Evolutionary conservation across 2,329 filamentous ascomycete species (phyloP).

Genomic region (Bipolaris cookei): DNA sequence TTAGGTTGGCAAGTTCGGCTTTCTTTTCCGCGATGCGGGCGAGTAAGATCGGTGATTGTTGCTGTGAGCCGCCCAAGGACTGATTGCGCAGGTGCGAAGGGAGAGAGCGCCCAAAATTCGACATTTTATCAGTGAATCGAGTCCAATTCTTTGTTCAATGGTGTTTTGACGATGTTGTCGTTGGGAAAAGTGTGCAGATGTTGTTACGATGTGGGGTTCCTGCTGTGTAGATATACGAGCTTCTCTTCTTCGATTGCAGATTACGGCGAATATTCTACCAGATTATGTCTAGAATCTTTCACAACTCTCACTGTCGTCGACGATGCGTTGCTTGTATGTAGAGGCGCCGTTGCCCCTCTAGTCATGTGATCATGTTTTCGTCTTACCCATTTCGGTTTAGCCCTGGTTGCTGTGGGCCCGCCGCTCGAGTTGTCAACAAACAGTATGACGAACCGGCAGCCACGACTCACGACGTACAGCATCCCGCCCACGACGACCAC

Average conservation of each 20-base stretch:
- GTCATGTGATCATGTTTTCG: slow-evolving; percentile 27
- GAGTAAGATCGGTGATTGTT: slow-evolving; percentile 72
- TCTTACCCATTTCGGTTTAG: slow-evolving; percentile 3
- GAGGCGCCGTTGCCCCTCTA: slow-evolving; percentile 34
- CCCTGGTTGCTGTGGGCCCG: slow-evolving; percentile 31
- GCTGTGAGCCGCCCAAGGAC: slow-evolving; percentile 48
- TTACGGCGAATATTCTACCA: not conserved
- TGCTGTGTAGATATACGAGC: not conserved
- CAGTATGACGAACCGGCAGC: slow-evolving; percentile 14
- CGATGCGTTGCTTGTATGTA: not conserved
- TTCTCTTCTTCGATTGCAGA: not conserved
- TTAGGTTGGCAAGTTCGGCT: slow-evolving; percentile 78
- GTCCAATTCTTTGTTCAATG: slow-evolving; percentile 1
- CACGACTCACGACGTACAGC: slow-evolving; percentile 3
- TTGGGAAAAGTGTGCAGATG: not conserved
- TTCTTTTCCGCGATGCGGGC: slow-evolving; percentile 86
- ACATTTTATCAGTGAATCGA: slow-evolving; percentile 33
- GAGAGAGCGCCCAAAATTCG: slow-evolving; percentile 54
- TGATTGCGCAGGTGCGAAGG: slow-evolving; percentile 69
- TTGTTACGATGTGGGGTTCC: not conserved
- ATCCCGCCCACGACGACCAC: slow-evolving; percentile 16
- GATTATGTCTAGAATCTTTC: not conserved
- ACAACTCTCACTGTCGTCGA: not conserved
- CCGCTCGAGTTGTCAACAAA: slow-evolving; percentile 38
- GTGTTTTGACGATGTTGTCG: not conserved